These are phyloP conservation scores for Termitomyces sp. DNA, from an alignment of 768 basidiomycete species.

Conservation along the genomic window DNA sequence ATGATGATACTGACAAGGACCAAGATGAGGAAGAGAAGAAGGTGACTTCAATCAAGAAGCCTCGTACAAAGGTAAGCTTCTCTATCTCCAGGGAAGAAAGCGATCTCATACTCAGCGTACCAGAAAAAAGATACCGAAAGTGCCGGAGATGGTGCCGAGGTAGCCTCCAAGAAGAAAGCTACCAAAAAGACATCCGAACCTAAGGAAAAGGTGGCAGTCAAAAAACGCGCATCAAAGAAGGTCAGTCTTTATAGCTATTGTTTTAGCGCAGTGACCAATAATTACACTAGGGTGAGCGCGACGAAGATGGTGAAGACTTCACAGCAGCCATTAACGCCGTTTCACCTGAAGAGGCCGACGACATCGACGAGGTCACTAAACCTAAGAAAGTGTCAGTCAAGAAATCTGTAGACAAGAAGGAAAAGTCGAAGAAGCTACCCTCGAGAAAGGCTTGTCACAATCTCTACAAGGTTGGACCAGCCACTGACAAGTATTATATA, in stretches of 20 bases:
- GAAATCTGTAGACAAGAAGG: constrained; percentile 24
- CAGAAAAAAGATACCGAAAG: constrained; percentile 24
- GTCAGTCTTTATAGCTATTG: constrained; percentile 12
- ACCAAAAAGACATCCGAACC: constrained; percentile 4
- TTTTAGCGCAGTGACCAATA: neutral
- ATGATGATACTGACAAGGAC: constrained; percentile 24
- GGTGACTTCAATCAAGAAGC: constrained; percentile 28
- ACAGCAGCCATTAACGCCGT: constrained; percentile 34
- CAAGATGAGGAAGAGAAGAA: constrained; percentile 47
- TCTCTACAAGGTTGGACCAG: neutral
- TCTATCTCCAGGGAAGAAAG: neutral
- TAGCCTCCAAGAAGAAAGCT: constrained; percentile 32
- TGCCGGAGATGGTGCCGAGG: constrained; percentile 37
- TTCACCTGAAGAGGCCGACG: constrained; percentile 29
- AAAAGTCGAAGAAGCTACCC: constrained; percentile 16
- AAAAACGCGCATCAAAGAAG: constrained; percentile 40
- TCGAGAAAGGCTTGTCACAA: constrained; percentile 14
- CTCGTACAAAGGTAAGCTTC: constrained; percentile 22
- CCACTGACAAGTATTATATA: constrained; percentile 13
- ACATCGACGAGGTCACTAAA: constrained; percentile 30
- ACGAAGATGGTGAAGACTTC: constrained; percentile 40
- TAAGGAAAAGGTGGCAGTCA: constrained; percentile 43
- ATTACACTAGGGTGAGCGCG: constrained; percentile 21
- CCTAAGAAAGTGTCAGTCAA: constrained; percentile 33
- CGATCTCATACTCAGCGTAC: neutral